Conservation (phyloP, 164 flowering plant species). For the Cinnamomum micranthum region DNA sequence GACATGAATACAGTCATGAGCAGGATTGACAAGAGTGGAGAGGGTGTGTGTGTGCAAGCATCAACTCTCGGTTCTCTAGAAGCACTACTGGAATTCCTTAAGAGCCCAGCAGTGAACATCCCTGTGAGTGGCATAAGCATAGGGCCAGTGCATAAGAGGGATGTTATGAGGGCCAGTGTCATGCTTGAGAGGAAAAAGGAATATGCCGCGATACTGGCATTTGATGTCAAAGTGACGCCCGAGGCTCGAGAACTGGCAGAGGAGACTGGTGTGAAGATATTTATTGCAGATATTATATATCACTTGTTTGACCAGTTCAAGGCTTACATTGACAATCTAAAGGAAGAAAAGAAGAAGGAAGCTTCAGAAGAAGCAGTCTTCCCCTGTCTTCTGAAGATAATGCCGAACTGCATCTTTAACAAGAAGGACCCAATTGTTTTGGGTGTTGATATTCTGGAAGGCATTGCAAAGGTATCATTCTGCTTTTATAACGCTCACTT, state of each 20-base stretch:
- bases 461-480: constrained; percentile 66
- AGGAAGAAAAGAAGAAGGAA: constrained; percentile 94
- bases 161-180: constrained; percentile 95
- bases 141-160: constrained; percentile 97
- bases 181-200: constrained; percentile 99
- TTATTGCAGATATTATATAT: constrained; percentile 92
- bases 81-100: constrained; percentile 90
- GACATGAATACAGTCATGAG: constrained; percentile 88
- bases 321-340: constrained; percentile 83
- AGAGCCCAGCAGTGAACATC: constrained; percentile 76
- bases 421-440: constrained; percentile 94
- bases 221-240: constrained; percentile 96
- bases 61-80: constrained; percentile 98
- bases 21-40: constrained; percentile 92
- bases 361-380: constrained; percentile 96
- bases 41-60: constrained; percentile 97
- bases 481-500: neutral
- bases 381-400: constrained; percentile 87
- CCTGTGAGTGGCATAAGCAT: constrained; percentile 95
- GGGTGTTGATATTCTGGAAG: constrained; percentile 94
- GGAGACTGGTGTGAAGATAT: constrained; percentile 84
- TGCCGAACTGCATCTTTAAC: constrained; percentile 85
- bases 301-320: constrained; percentile 95
- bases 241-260: constrained; percentile 97
- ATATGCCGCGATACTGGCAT: constrained; percentile 89